A percentile compares a stretch with the other conserved stretches of the same genome.
These are phyloP conservation scores for Debaryomycetaceae sp. DNA, from an alignment of 1,139 yeast genomes.

Conservation along the genomic window DNA sequence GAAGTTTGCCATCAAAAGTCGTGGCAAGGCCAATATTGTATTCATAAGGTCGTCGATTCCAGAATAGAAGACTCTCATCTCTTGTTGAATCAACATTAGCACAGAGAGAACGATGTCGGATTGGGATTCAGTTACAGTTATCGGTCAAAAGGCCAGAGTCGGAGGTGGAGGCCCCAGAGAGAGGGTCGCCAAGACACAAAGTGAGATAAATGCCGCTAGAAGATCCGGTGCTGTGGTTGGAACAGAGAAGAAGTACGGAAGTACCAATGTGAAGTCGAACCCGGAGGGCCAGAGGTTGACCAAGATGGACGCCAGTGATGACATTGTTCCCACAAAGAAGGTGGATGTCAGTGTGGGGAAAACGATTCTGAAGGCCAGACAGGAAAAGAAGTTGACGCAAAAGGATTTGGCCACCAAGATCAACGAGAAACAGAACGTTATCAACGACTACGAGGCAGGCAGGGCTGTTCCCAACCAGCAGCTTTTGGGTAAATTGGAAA, in stretches of 20 bases:
- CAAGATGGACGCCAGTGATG: conserved; percentile 89
- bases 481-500: conserved; percentile 84
- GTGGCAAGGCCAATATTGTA: background rate
- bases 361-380: conserved; percentile 82
- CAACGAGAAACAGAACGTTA: conserved; percentile 92
- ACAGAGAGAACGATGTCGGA: conserved; percentile 43
- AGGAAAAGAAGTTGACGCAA: conserved; percentile 85
- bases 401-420: conserved; percentile 94
- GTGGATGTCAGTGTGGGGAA: conserved; percentile 81
- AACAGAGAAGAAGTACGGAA: conserved; percentile 88
- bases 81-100: too few relatives aligned
- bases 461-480: conserved; percentile 97
- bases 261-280: conserved; percentile 60
- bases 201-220: conserved; percentile 88
- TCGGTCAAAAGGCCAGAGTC: conserved; percentile 84
- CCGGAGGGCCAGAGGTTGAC: conserved; percentile 95
- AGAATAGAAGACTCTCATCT: too few relatives aligned
- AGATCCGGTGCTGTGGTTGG: conserved; percentile 85
- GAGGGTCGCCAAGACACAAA: conserved; percentile 71
- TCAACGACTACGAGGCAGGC: conserved; percentile 96
- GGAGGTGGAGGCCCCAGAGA: conserved; percentile 91
- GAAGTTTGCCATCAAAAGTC: conserved; percentile 1
- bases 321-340: conserved; percentile 90
- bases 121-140: conserved; percentile 87
- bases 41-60: too few relatives aligned